These are phyloP conservation scores for Triangularia setosa DNA, from an alignment of 2,329 filamentous ascomycete genomes.

Conservation along the genomic window DNA sequence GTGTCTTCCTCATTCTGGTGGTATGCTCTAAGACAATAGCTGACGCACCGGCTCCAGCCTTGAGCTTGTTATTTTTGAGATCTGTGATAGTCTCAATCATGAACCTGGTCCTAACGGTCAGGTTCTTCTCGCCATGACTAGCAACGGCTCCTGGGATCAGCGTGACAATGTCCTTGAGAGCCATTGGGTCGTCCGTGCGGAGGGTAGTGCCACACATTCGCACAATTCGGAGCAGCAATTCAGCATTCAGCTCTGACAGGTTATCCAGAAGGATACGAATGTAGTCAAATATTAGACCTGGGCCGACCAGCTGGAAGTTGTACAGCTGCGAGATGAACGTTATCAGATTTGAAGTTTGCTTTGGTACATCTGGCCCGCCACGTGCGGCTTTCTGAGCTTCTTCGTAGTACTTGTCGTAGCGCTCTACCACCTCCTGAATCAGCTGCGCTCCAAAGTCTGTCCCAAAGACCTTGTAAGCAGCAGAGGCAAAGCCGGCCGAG, in stretches of 20 bases:
- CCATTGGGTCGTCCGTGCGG: conserved; percentile 80
- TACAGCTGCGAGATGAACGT: conserved; percentile 84
- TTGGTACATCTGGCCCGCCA: conserved; percentile 36
- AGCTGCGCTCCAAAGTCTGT: conserved; percentile 87
- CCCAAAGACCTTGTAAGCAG: conserved; percentile 81
- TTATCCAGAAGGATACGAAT: conserved; percentile 71
- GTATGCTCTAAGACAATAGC: conserved; percentile 76
- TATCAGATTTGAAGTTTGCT: conserved; percentile 71
- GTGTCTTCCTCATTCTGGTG: conserved; percentile 80
- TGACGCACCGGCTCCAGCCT: conserved; percentile 67
- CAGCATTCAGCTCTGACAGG: conserved; percentile 81
- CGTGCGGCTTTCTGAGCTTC: conserved; percentile 35
- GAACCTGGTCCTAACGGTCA: conserved; percentile 88
- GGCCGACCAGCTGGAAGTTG: conserved; percentile 82
- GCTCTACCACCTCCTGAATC: conserved; percentile 70
- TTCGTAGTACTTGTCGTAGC: conserved; percentile 65
- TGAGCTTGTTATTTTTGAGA: conserved; percentile 89
- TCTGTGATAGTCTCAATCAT: conserved; percentile 97
- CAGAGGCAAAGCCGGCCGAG: conserved; percentile 83
- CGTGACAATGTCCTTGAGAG: conserved; percentile 83
- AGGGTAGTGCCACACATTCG: conserved; percentile 78
- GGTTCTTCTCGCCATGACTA: conserved; percentile 61
- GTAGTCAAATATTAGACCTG: conserved; percentile 85
- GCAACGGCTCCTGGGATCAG: conserved; percentile 70
- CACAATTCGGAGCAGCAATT: conserved; percentile 80